Evolutionary conservation across 208 protist genomes (phyloP).

Genomic region (Leishmania tropica): DNA sequence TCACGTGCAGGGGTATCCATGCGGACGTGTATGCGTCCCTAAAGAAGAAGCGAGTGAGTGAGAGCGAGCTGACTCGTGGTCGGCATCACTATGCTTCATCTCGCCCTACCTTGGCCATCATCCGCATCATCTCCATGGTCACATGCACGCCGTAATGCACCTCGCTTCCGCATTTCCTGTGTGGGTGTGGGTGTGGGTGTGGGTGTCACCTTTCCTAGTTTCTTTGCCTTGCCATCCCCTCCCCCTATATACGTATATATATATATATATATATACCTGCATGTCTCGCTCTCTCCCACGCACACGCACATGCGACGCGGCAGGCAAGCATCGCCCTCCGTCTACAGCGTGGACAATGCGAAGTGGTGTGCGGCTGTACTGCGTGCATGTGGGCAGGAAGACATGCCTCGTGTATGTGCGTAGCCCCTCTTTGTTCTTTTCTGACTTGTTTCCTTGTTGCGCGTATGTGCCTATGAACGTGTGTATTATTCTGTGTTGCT

Average conservation of each 20-base stretch:
- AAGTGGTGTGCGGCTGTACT: background rate
- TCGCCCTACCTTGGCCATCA: background rate
- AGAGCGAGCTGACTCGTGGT: too few species aligned
- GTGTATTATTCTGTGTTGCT: background rate
- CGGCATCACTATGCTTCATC: background rate
- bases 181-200: too few species aligned
- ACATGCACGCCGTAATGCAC: too few species aligned
- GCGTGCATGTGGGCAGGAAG: background rate
- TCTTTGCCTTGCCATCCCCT: too few species aligned
- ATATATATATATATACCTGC: background rate
- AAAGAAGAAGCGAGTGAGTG: too few species aligned
- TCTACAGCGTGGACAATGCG: too few species aligned
- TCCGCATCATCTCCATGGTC: too few species aligned
- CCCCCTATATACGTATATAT: background rate
- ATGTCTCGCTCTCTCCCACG: background rate
- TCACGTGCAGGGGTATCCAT: too few species aligned
- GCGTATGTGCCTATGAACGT: conserved; percentile 21
- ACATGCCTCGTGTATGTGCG: background rate
- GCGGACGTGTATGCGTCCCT: too few species aligned
- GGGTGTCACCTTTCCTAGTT: too few species aligned
- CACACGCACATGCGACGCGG: background rate
- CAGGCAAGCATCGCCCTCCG: background rate
- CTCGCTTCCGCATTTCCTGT: too few species aligned
- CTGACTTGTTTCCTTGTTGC: conserved; percentile 14
- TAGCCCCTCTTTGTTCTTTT: conserved; percentile 13